Evolutionary conservation across 148 eudicot genomes (phyloP).

Genomic region (Oxyria digyna): DNA sequence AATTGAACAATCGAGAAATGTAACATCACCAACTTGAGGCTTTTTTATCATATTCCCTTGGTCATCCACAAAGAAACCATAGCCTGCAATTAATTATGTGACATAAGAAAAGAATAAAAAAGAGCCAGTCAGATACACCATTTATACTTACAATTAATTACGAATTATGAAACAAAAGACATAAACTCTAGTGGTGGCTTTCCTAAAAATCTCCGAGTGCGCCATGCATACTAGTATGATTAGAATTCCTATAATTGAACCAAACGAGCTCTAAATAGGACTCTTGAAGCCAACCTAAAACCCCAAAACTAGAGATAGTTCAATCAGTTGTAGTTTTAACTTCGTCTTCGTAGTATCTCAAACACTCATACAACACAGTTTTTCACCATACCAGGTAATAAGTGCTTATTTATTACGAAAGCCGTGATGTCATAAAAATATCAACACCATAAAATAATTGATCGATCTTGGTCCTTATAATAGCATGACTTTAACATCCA

Average conservation of each 20-base stretch:
- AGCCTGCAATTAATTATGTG: slow-evolving; percentile 40
- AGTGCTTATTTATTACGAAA: background rate
- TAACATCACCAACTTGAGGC: slow-evolving; percentile 54
- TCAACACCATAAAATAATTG: background rate
- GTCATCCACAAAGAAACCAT: slow-evolving; percentile 76
- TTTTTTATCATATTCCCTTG: slow-evolving; percentile 70
- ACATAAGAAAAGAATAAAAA: background rate
- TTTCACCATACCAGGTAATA: background rate
- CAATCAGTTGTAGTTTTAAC: background rate
- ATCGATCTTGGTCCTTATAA: background rate
- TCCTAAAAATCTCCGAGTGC: background rate
- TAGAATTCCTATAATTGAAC: background rate
- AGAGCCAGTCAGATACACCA: background rate
- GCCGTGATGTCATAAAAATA: background rate
- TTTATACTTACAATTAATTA: background rate
- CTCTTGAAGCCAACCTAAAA: background rate
- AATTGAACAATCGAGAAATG: slow-evolving; percentile 1
- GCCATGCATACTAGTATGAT: background rate
- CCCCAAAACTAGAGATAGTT: background rate
- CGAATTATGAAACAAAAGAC: background rate
- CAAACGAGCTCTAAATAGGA: background rate
- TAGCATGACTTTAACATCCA: background rate
- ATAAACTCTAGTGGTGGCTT: background rate
- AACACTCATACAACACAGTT: background rate
- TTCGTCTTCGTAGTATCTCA: background rate